These are phyloP conservation scores for Rhododendron griersonianum DNA, from an alignment of 148 eudicot genomes.

Conservation along the genomic window DNA sequence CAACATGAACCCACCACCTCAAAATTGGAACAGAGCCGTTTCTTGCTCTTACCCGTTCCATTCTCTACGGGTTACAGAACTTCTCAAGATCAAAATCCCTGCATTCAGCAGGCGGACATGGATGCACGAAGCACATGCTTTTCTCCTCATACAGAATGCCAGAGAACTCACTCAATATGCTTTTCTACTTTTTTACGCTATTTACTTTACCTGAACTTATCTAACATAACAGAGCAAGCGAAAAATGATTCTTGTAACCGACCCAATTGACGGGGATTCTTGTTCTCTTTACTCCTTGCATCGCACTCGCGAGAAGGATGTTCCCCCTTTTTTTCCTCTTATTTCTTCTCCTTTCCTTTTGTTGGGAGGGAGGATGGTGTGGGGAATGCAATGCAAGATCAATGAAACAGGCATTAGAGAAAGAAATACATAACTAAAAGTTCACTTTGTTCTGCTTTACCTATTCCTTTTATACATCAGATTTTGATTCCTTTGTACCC, in stretches of 20 bases:
- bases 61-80: background rate
- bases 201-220: background rate
- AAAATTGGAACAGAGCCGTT: background rate
- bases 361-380: background rate
- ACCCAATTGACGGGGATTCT: background rate
- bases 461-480: slow-evolving; percentile 12
- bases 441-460: slow-evolving; percentile 7
- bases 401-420: background rate
- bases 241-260: background rate
- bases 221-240: background rate
- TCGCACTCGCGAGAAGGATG: background rate
- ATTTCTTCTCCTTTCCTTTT: background rate
- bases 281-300: background rate
- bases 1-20: background rate
- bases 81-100: background rate
- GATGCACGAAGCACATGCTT: background rate
- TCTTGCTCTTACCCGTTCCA: background rate
- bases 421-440: slow-evolving; percentile 8
- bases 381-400: background rate
- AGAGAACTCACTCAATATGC: background rate
- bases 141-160: background rate
- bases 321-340: background rate
- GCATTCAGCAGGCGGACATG: background rate
- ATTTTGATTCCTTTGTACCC: background rate
- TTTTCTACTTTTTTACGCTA: background rate